These are phyloP conservation scores for Polygonum aviculare DNA, from an alignment of 148 eudicot species.

Conservation along the genomic window DNA sequence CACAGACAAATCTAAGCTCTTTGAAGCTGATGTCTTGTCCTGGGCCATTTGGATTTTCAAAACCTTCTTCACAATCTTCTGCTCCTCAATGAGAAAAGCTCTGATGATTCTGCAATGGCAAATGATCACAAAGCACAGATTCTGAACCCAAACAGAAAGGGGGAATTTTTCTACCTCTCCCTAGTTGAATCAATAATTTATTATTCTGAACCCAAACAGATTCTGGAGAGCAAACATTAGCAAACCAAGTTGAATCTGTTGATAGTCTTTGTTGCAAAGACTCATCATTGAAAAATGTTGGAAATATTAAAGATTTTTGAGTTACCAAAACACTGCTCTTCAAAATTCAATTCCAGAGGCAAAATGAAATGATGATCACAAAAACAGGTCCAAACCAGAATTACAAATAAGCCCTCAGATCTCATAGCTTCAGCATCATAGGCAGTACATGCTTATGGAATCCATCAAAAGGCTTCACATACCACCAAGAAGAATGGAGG, in stretches of 20 bases:
- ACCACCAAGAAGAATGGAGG: neutral
- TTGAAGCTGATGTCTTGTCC: constrained; percentile 28
- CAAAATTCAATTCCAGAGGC: too few species aligned
- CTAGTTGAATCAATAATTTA: too few species aligned
- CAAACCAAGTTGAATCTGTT: neutral
- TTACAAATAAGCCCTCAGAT: neutral
- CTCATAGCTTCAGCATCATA: neutral
- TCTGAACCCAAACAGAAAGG: too few species aligned
- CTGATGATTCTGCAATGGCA: constrained; percentile 29
- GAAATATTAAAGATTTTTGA: too few species aligned
- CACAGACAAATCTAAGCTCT: constrained; percentile 18
- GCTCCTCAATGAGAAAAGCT: constrained; percentile 49
- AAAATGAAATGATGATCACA: too few species aligned
- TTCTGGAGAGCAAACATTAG: constrained; percentile 9
- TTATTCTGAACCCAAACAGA: too few species aligned
- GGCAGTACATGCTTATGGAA: neutral
- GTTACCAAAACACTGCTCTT: too few species aligned
- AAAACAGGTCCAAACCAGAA: too few species aligned
- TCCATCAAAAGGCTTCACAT: neutral
- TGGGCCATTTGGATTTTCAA: constrained; percentile 49
- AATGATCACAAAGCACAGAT: too few species aligned
- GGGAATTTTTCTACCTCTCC: constrained; percentile 22
- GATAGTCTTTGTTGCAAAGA: too few species aligned
- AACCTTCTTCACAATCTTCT: constrained; percentile 55
- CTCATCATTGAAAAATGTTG: too few species aligned